These are phyloP conservation scores for Debaryomycetaceae sp. DNA, from an alignment of 1,139 yeast species.

Conservation along the genomic window DNA sequence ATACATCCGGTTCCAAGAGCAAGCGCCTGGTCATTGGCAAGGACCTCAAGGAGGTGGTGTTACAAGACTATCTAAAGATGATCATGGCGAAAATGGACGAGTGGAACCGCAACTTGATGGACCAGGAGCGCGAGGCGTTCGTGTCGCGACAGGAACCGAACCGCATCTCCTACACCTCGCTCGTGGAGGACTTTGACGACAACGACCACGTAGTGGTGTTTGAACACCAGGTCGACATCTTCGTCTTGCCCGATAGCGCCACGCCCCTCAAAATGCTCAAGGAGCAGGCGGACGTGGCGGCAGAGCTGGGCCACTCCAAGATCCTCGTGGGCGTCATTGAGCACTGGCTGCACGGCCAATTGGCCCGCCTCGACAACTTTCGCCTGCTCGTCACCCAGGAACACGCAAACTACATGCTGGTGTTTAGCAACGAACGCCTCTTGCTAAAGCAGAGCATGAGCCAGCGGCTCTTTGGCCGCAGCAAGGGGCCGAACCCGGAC, in stretches of 20 bases:
- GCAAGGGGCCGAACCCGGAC: slow-evolving; percentile 12
- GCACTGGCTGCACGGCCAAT: slow-evolving; percentile 56
- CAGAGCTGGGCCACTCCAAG: slow-evolving; percentile 75
- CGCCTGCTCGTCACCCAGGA: slow-evolving; percentile 47
- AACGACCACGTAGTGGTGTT: slow-evolving; percentile 49
- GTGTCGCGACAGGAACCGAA: slow-evolving; percentile 66
- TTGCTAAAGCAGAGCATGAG: slow-evolving; percentile 32
- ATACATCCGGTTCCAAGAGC: slow-evolving; percentile 32
- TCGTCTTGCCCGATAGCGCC: slow-evolving; percentile 44
- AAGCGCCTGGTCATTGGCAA: slow-evolving; percentile 54
- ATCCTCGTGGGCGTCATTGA: slow-evolving; percentile 76
- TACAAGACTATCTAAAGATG: slow-evolving; percentile 64
- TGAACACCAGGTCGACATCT: slow-evolving; percentile 61
- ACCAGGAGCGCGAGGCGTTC: slow-evolving; percentile 55
- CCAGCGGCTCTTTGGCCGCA: slow-evolving; percentile 33
- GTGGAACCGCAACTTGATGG: slow-evolving; percentile 63
- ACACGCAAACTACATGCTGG: slow-evolving; percentile 34
- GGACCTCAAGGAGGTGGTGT: slow-evolving; percentile 46
- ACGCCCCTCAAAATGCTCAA: slow-evolving; percentile 64
- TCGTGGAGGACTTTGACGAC: slow-evolving; percentile 30
- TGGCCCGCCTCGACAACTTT: slow-evolving; percentile 54
- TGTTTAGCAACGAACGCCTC: slow-evolving; percentile 30
- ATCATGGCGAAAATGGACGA: slow-evolving; percentile 66
- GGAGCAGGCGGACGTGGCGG: slow-evolving; percentile 89
- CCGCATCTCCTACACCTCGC: slow-evolving; percentile 29